These are phyloP conservation scores for Dryas integrifolia DNA, from an alignment of 331 rosid genomes.

Conservation along the genomic window DNA sequence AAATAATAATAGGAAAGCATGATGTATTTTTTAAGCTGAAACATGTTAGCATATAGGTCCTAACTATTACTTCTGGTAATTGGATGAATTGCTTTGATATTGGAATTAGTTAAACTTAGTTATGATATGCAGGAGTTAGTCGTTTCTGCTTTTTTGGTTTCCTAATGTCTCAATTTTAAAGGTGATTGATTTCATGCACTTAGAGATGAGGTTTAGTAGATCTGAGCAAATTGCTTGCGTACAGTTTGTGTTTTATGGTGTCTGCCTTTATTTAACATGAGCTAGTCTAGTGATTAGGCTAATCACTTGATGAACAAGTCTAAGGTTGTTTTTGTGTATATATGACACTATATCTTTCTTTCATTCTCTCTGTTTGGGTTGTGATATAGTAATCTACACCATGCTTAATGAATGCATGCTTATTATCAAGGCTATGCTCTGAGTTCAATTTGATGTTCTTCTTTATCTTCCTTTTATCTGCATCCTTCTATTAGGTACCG, in stretches of 20 bases:
- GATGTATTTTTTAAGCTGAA: background rate
- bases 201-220: constrained; percentile 1
- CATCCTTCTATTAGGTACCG: background rate
- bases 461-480: background rate
- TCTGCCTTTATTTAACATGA: background rate
- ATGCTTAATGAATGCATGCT: background rate
- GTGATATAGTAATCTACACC: background rate
- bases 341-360: background rate
- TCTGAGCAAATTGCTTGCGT: background rate
- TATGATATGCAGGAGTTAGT: background rate
- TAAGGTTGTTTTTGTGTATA: background rate
- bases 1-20: background rate
- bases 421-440: background rate
- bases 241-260: background rate
- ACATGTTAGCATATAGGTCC: background rate
- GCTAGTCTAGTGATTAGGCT: background rate
- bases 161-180: background rate
- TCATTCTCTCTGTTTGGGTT: background rate
- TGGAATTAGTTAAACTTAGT: background rate
- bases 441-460: background rate
- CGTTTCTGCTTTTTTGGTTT: background rate
- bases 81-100: background rate
- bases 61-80: background rate
- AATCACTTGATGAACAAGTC: background rate
- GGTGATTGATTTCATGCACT: background rate